Evolutionary conservation across 2,329 filamentous ascomycete species (phyloP), one percentile per base, ranked within the genome.

Genomic region (Herpotrichia juniperi): DNA sequence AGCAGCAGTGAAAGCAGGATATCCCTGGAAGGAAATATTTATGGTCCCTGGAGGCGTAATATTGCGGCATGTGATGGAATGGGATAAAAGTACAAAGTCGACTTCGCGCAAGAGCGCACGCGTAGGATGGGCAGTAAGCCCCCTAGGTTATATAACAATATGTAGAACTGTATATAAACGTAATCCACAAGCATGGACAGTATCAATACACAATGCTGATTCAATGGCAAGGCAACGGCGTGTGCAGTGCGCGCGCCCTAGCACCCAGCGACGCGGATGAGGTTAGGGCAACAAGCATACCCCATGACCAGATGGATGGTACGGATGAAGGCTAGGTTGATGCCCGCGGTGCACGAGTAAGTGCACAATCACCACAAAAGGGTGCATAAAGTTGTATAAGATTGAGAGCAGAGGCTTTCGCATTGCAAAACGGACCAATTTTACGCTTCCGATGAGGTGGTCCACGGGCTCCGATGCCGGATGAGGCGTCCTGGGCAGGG

Each of bases 401-500:
- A 32, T 32, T 31, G 42, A 14, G 14, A 34, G 21, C n/a, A 44
- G 12, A 14, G 9, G 22, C 21, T 14, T 10, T 7, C 9, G 6
- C 39, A 24, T 8, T 21, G n/a, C n/a, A n/a, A n/a, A n/a, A 25
- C 19, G 39, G 22, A 22, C 40, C 14, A 31, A 22, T 44, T 43
- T 24, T n/a, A 25, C 37, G 37, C 37, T 46, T 50, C 50, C 53
- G 53, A 34, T 21, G 31, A 39, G 40, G 22, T 44, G 54, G 54
- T 37, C 31, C 40, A 35, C 14, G 55, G 49, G 46, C 49, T 17
- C 48, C 45, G 42, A 46, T 44, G 39, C 34, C 57, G 57, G 57
- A 48, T 57, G 54, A 46, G 57, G 57, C 57, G 57, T 47, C 44
- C 42, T 32, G 28, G 28, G 16, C 21, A 34, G 26, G 26, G 42